Conservation (phyloP, 2,329 filamentous ascomycete species). For the Beauveria bassiana region DNA sequence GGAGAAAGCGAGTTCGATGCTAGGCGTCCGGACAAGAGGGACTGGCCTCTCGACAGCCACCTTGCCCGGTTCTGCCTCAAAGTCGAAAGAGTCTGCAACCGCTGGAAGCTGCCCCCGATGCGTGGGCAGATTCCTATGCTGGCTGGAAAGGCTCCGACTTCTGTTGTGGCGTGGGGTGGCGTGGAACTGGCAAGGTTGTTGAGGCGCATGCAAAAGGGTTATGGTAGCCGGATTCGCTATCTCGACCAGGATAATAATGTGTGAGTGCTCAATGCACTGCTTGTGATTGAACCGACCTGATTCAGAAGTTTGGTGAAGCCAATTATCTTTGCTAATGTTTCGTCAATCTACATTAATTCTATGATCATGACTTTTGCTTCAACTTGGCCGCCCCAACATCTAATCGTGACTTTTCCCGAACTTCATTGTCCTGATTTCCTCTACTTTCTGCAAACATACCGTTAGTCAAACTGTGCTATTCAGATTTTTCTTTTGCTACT, state of each 20-base stretch:
- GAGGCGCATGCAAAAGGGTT: not conserved
- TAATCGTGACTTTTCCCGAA: too few species aligned
- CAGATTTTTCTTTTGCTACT: not conserved
- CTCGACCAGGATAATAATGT: not conserved
- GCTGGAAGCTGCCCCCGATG: not conserved
- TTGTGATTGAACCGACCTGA: too few species aligned
- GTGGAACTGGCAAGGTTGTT: conserved; percentile 1
- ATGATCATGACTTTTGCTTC: too few species aligned
- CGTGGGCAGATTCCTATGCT: conserved; percentile 3
- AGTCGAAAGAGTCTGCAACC: not conserved
- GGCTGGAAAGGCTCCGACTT: not conserved
- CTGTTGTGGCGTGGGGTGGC: conserved; percentile 3
- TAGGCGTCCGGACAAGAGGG: not conserved
- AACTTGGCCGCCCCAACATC: too few species aligned
- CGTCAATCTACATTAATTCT: too few species aligned
- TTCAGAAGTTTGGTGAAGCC: too few species aligned
- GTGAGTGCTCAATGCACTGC: not conserved
- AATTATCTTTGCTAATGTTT: too few species aligned
- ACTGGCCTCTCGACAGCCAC: not conserved
- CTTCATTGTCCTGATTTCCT: too few species aligned
- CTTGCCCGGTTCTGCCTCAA: conserved; percentile 1
- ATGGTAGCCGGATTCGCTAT: not conserved
- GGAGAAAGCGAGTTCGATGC: not conserved
- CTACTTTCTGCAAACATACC: too few species aligned
- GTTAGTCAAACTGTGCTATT: too few species aligned